Conservation (phyloP, 2,329 filamentous ascomycete species). For the Elsinoe necatrix region DNA sequence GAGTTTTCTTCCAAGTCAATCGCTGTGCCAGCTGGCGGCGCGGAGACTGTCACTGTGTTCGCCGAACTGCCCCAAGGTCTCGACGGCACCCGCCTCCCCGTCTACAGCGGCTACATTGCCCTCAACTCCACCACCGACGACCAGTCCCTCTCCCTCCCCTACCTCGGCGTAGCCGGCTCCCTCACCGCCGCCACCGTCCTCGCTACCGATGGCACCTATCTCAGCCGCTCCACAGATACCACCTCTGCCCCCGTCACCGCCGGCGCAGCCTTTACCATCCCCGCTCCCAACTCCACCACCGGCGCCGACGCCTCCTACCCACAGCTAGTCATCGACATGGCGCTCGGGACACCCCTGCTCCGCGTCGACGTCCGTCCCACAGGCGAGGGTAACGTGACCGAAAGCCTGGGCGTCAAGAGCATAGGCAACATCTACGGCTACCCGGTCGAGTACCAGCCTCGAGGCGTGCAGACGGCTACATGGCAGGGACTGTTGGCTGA, state of each 20-base stretch:
- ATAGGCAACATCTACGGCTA: constrained; percentile 20
- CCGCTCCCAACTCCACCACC: constrained; percentile 19
- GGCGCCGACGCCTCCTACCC: constrained; percentile 22
- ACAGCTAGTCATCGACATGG: constrained; percentile 21
- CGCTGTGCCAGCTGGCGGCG: constrained; percentile 19
- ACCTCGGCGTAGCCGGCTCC: constrained; percentile 26
- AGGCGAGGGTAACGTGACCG: constrained; percentile 13
- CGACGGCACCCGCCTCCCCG: constrained; percentile 16
- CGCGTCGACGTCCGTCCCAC: constrained; percentile 17
- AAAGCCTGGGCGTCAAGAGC: constrained; percentile 14
- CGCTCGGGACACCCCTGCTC: constrained; percentile 19
- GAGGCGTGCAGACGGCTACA: constrained; percentile 17
- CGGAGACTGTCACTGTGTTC: constrained; percentile 21
- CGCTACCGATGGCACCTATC: constrained; percentile 22
- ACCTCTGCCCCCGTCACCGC: constrained; percentile 16
- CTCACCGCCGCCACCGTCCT: constrained; percentile 24
- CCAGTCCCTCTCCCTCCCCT: constrained; percentile 28
- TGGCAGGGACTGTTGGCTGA: constrained; percentile 26
- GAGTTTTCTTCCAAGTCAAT: constrained; percentile 19
- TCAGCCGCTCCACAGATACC: constrained; percentile 18
- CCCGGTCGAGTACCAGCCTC: constrained; percentile 20
- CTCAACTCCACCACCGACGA: constrained; percentile 19
- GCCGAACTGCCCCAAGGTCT: constrained; percentile 20
- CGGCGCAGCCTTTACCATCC: constrained; percentile 22
- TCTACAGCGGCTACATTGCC: constrained; percentile 25